Evolutionary conservation across 2,329 filamentous ascomycete genomes (phyloP).

Genomic region (Aureobasidium sp.): DNA sequence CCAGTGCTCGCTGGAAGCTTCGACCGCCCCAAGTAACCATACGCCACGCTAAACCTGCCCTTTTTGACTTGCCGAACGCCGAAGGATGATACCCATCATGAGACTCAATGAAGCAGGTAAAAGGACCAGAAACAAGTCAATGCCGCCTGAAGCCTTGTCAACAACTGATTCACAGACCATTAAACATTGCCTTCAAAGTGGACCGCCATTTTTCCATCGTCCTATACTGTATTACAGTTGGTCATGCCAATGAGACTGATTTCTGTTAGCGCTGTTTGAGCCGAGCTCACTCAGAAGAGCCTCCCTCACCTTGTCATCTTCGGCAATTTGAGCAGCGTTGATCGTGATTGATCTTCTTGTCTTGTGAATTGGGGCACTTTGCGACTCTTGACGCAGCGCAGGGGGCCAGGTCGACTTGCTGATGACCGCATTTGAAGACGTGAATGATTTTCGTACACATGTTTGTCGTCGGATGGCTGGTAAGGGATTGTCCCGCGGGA

Average conservation of each 20-base stretch:
- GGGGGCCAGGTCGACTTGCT: conserved; percentile 32
- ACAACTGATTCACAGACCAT: conserved; percentile 6
- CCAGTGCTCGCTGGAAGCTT: neutral
- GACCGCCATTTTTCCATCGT: neutral
- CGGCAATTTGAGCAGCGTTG: conserved; percentile 40
- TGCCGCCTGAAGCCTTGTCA: neutral
- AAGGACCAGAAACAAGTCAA: neutral
- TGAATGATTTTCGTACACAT: conserved; percentile 43
- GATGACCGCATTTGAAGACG: conserved; percentile 39
- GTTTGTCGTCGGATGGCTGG: conserved; percentile 2
- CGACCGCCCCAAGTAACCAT: conserved; percentile 1
- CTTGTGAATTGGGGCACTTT: conserved; percentile 33
- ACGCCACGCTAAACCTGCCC: conserved; percentile 11
- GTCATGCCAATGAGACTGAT: neutral
- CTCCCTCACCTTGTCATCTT: conserved; percentile 26
- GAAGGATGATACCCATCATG: conserved; percentile 1
- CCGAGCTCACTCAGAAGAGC: neutral
- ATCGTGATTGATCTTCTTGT: conserved; percentile 38
- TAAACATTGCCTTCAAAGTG: conserved; percentile 3
- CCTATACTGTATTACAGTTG: neutral
- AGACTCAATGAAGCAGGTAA: neutral
- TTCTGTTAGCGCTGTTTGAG: neutral
- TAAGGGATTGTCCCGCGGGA: neutral
- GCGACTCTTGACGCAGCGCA: conserved; percentile 38
- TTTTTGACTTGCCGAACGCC: conserved; percentile 10